These are phyloP conservation scores for Exophiala oligosperma DNA, from an alignment of 2,329 filamentous ascomycete species.

Conservation along the genomic window DNA sequence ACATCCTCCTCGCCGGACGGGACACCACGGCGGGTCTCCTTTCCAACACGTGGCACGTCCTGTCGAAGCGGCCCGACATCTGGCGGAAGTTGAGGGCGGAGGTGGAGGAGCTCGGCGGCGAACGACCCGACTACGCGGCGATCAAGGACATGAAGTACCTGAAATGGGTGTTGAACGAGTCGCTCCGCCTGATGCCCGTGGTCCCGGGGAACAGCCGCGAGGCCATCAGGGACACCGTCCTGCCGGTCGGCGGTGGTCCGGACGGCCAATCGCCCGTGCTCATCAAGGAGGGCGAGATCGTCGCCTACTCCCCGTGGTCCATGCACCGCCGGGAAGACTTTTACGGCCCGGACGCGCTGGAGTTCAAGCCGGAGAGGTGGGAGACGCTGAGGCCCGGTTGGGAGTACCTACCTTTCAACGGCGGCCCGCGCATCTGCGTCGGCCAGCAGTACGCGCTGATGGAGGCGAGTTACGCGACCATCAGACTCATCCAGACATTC, in stretches of 20 bases:
- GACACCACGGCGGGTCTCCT: slow-evolving; percentile 41
- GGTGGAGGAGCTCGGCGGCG: slow-evolving; percentile 24
- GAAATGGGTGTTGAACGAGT: slow-evolving; percentile 32
- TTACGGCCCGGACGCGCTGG: slow-evolving; percentile 35
- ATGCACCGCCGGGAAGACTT: slow-evolving; percentile 34
- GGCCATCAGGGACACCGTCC: slow-evolving; percentile 42
- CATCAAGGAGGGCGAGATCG: slow-evolving; percentile 46
- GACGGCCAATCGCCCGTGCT: slow-evolving; percentile 49
- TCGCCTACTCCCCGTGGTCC: slow-evolving; percentile 47
- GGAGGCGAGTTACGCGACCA: slow-evolving; percentile 67
- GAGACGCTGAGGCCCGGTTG: slow-evolving; percentile 30
- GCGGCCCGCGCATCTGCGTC: slow-evolving; percentile 31
- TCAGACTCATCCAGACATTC: slow-evolving; percentile 72
- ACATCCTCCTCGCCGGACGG: slow-evolving; percentile 39
- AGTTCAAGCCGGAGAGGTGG: slow-evolving; percentile 42
- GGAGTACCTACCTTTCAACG: slow-evolving; percentile 39
- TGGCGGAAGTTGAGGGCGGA: slow-evolving; percentile 46
- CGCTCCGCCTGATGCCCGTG: slow-evolving; percentile 47
- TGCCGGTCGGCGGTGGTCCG: slow-evolving; percentile 51
- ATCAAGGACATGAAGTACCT: slow-evolving; percentile 30
- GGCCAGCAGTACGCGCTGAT: slow-evolving; percentile 79
- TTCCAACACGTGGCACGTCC: slow-evolving; percentile 35
- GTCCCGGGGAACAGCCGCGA: slow-evolving; percentile 43
- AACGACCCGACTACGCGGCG: slow-evolving; percentile 24
- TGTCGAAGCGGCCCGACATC: slow-evolving; percentile 35